A percentile compares a stretch with the other conserved stretches of the same genome.
Evolutionary conservation across 345 rosid genomes (phyloP).

Genomic region (Aquilaria yunnanensis): DNA sequence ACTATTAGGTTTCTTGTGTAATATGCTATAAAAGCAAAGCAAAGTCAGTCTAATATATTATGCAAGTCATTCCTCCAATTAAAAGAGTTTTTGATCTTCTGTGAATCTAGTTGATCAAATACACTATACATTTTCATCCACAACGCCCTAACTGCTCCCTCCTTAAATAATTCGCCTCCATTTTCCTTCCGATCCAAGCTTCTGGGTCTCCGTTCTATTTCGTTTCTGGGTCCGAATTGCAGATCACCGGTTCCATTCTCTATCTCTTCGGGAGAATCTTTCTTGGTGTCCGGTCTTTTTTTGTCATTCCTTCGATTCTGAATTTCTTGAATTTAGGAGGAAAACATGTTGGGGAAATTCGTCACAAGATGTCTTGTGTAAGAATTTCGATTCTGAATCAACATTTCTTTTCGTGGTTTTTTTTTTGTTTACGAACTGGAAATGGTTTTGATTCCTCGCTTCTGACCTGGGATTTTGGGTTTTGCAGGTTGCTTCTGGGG

Average conservation of each 20-base stretch:
- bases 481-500: slow-evolving; percentile 67
- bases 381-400: slow-evolving; percentile 2
- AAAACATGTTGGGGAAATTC: slow-evolving; percentile 69
- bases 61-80: no score
- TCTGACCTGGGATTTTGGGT: not conserved
- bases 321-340: not conserved
- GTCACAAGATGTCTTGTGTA: slow-evolving; percentile 55
- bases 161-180: not conserved
- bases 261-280: not conserved
- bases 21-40: no score
- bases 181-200: slow-evolving; percentile 23
- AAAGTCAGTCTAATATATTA: no score
- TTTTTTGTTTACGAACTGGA: not conserved
- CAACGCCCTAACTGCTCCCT: not conserved
- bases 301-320: not conserved
- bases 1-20: no score
- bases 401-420: not conserved
- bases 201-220: slow-evolving; percentile 4
- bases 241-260: not conserved
- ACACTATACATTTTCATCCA: not conserved
- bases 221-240: not conserved
- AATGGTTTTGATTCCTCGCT: not conserved
- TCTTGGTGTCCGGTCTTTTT: not conserved
- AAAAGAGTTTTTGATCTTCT: no score
- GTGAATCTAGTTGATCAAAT: no score